Base-by-base conservation (phyloP, 108 stramenopile species). In the Nannochloropsis salina region DNA sequence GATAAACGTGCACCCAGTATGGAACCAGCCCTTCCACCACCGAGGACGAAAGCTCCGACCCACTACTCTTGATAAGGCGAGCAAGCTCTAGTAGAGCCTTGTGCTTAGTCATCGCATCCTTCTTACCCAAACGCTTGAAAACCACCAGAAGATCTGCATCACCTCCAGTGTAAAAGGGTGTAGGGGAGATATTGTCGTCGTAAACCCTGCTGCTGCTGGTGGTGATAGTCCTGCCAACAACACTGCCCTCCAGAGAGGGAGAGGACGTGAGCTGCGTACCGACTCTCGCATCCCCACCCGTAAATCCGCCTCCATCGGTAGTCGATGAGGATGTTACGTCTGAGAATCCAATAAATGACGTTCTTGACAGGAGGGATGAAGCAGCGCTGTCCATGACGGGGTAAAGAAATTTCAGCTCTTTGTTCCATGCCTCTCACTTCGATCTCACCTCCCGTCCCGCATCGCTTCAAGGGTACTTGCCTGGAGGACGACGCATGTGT, bases 81-180 rank as follows among this genome's bases (percentile, higher is more conserved):
- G 20, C 61, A 74, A 74, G 61, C 61, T 74, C 61, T 0, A 74
- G 2, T n/a, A 74, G n/a, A n/a, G 61, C 61, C 61, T 74, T 74
- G n/a, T 74, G 61, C n/a, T 74, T 74, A 2, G 61, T 74, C 4
- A 74, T n/a, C 61, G 15, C 20, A 6, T 74, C 61, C 61, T 74
- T 74, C n/a, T 74, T 74, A n/a, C 61, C n/a, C 61, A 74, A 74
- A 74, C 61, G 61, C 61, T 74, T 74, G 61, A 15, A 74, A 74
- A 74, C n/a, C 61, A 74, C 61, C 8, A 6, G 61, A 15, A 74
- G n/a, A n/a, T 74, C 61, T n/a, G 61, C 20, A n/a, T 74, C 61
- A n/a, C 61, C 61, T n/a, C 61, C 61, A 2, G 61, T 74, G n/a
- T 74, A 74, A 74, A 74, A 74, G 6, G 61, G 61, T 74, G 61